Evolutionary conservation across 352 stramenopile species (phyloP).

Genomic region (Peronospora belbahrii): DNA sequence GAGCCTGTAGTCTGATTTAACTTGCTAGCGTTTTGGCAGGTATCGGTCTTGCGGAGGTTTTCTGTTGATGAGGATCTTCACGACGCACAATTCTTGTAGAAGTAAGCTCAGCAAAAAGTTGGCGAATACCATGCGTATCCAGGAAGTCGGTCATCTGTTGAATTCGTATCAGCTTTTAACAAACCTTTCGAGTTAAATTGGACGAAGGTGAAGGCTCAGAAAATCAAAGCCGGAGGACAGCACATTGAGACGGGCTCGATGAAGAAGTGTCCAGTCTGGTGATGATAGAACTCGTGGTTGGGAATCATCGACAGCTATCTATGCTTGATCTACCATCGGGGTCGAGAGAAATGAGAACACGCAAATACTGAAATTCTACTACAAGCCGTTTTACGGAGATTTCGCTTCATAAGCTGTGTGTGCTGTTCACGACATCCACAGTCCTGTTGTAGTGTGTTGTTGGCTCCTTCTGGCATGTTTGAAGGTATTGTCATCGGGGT

Average conservation of each 20-base stretch:
- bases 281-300: slow-evolving; percentile 12
- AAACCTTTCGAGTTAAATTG: slow-evolving; percentile 32
- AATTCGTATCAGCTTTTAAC: slow-evolving; percentile 55
- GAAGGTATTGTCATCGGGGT: slow-evolving; percentile 70
- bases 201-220: slow-evolving; percentile 23
- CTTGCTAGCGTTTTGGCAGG: slow-evolving; percentile 60
- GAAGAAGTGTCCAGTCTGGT: slow-evolving; percentile 18
- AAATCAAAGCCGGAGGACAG: too few relatives aligned
- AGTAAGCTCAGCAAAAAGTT: slow-evolving; percentile 37
- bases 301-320: too few relatives aligned
- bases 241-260: slow-evolving; percentile 13
- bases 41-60: slow-evolving; percentile 59
- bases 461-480: slow-evolving; percentile 79
- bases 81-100: slow-evolving; percentile 48
- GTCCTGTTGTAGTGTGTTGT: slow-evolving; percentile 72
- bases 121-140: slow-evolving; percentile 53
- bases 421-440: slow-evolving; percentile 51
- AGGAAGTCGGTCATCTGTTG: slow-evolving; percentile 57
- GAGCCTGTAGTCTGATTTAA: slow-evolving; percentile 18
- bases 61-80: slow-evolving; percentile 59
- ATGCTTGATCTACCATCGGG: slow-evolving; percentile 13
- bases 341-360: slow-evolving; percentile 5
- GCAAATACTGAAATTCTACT: slow-evolving; percentile 3
- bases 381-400: neutral
- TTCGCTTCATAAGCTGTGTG: slow-evolving; percentile 25